Base-by-base conservation (phyloP, 1,284 basidiomycete species). In the Hymenochaete sp. region DNA sequence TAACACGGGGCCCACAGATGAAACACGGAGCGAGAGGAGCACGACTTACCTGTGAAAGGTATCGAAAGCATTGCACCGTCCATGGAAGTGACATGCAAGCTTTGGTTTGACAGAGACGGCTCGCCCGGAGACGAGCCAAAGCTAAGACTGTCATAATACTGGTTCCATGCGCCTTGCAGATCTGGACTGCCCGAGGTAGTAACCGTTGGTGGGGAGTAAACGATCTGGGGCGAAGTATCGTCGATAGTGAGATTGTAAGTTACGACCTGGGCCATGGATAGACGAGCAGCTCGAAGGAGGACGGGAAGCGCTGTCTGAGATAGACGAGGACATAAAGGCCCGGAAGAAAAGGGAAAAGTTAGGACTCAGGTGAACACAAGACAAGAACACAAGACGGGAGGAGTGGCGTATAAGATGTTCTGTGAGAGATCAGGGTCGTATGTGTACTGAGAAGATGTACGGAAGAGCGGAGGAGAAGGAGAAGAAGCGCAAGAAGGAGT, bases 161-260 rank as follows among this genome's bases (percentile, higher is more conserved):
- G 72, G 57, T 77, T 77, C 83, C 82, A 86, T 56, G 80, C 79
- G 25, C 65, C 66, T n/a, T 61, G 55, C 42, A 74, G 54, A 43
- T 50, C 31, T 8, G 49, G 44, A 54, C 74, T 66, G 1, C 64
- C 59, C 26, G 68, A 63, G 46, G 72, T 62, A 13, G 72, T 75
- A 58, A 78, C 74, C 38, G 64, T 55, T 48, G 76, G 72, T 16
- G 82, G 83, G 46, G 62, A 67, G 63, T 83, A 86, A 31, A 57
- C 56, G 54, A 86, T 64, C 38, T 67, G 59, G 10, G 83, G 83
- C 26, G 82, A 83, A 42, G 75, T 74, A 58, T 85, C 75, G 60
- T 80, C 73, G 57, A 86, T 65, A 47, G 63, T 59, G 62, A 84
- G 64, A 54, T 68, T 64, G 55, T 75, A 66, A 8, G 44, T 36